Conservation (phyloP, 495 filamentous ascomycete genomes). For the Penicillium roqueforti region DNA sequence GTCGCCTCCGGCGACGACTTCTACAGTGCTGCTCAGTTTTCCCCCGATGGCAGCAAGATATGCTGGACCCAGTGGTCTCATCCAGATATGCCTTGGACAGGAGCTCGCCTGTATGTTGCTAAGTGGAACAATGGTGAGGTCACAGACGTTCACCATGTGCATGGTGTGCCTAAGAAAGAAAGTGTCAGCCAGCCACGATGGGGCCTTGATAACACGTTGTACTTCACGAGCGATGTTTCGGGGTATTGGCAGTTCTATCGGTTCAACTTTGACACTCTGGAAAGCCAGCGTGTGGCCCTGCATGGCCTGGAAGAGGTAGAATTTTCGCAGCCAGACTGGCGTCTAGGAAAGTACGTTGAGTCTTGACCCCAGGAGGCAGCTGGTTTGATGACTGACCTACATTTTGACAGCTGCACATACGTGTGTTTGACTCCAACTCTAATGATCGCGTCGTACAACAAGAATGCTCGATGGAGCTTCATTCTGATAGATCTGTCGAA, state of each 20-base stretch:
- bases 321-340: constrained; percentile 29
- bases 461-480: constrained; percentile 21
- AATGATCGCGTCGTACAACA: constrained; percentile 24
- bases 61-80: constrained; percentile 44
- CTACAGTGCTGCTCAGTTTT: constrained; percentile 38
- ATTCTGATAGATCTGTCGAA: constrained; percentile 28
- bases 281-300: constrained; percentile 17
- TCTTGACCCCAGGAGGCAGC: not conserved
- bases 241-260: constrained; percentile 35
- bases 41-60: constrained; percentile 28
- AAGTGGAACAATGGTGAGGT: constrained; percentile 21
- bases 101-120: constrained; percentile 28
- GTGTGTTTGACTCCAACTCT: constrained; percentile 20
- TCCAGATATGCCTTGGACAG: constrained; percentile 40
- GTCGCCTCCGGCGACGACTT: constrained; percentile 38
- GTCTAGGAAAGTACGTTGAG: constrained; percentile 27
- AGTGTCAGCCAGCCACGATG: constrained; percentile 37
- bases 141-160: constrained; percentile 8
- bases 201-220: constrained; percentile 32
- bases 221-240: constrained; percentile 28
- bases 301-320: constrained; percentile 32
- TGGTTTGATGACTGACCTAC: not conserved
- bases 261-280: not conserved
- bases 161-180: constrained; percentile 17
- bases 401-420: constrained; percentile 23